Conservation (phyloP, 495 filamentous ascomycete species). For the Podospora fimiseda region DNA sequence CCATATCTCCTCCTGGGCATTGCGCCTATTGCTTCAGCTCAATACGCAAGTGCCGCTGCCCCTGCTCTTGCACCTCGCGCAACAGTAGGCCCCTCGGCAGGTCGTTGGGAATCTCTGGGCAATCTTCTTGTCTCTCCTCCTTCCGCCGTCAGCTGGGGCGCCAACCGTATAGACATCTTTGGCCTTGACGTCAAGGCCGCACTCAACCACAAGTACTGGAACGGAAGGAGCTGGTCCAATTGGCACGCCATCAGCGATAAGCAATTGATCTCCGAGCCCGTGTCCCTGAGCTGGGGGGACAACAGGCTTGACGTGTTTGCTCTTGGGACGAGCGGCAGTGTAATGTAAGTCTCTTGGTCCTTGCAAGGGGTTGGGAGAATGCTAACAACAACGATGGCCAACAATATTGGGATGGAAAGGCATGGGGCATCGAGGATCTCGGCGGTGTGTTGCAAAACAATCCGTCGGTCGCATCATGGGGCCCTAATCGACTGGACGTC, state of each 20-base stretch:
- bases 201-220: neutral
- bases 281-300: too few relatives aligned
- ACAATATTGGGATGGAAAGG: conserved; percentile 29
- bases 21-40: too few relatives aligned
- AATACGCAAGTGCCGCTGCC: too few relatives aligned
- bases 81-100: too few relatives aligned
- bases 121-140: neutral
- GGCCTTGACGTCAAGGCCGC: neutral
- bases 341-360: neutral
- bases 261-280: too few relatives aligned
- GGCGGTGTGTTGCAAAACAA: conserved; percentile 17
- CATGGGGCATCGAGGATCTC: conserved; percentile 18
- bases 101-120: neutral
- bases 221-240: neutral
- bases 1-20: too few relatives aligned
- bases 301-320: too few relatives aligned
- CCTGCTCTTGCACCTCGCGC: too few relatives aligned
- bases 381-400: neutral
- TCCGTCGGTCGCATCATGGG: conserved; percentile 19
- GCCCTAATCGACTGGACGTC: conserved; percentile 8
- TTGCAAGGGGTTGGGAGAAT: neutral
- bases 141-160: neutral
- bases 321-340: neutral
- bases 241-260: too few relatives aligned
- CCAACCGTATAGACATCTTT: neutral